Evolutionary conservation across 2,329 filamentous ascomycete genomes (phyloP), one percentile per base, ranked within the genome.

Genomic region (Penicillium brevicompactum): DNA sequence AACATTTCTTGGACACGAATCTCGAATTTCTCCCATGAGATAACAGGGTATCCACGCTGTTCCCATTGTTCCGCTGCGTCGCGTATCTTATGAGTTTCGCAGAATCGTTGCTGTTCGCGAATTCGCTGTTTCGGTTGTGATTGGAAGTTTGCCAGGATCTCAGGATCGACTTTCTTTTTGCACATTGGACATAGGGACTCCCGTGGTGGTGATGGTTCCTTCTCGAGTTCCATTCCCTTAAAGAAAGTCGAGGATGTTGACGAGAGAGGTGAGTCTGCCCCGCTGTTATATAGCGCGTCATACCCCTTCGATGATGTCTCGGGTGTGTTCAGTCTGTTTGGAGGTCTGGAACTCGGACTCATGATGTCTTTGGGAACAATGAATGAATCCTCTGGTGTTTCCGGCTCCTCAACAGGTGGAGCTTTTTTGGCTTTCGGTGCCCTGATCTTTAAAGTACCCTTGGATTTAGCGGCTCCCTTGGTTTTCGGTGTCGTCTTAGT

Each of bases 21-120:
- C 16, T 85, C 79, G 22, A 95, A 78, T 0, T 61, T 66, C 1
- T 74, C 70, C 90, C 91, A 96, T 55, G 90, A 75, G 49, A 96
- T 88, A 0, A 74, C 70, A 0, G 91, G 91, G 68, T 93, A 94
- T 0, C 83, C 81, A 42, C 78, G 81, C 13, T 78, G 69, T 9
- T 63, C 55, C 77, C 82, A 84, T 53, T 80, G 73, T 16, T 71
- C 57, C 60, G 74, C 62, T 54, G 87, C 87, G 2, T 82, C 76
- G 30, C 76, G 74, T 55, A 77, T 80, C 64, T 82, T 84, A 75
- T 91, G 89, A 7, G 78, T 74, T 42, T 80, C 77, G 70, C 88
- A 91, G 70, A 91, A 90, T 16, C 73, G 76, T 10, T 68, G 60
- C 31, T 74, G 71, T 9, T 74, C 71, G 10, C 70, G 70, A 18